Evolutionary conservation across 495 filamentous ascomycete genomes (phyloP).

Genomic region (Parmelia sp.): DNA sequence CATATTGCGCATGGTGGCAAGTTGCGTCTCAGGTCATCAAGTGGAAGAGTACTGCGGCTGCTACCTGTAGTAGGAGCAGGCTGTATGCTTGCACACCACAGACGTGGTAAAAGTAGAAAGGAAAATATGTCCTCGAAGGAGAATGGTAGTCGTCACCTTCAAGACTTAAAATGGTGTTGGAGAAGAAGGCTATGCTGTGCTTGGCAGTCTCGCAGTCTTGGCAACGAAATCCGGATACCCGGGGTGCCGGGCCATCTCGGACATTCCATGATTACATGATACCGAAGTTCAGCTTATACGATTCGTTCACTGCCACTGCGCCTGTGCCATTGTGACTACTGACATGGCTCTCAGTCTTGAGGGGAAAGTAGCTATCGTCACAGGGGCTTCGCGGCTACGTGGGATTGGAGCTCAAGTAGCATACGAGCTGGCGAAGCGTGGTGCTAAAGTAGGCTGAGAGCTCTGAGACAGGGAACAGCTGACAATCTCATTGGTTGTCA

Average conservation of each 20-base stretch:
- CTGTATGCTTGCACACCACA: neutral
- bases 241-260: neutral
- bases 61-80: neutral
- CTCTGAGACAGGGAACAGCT: neutral
- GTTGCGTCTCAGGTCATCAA: slow-evolving; percentile 4
- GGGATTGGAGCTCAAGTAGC: slow-evolving; percentile 34
- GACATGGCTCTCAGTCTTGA: slow-evolving; percentile 25
- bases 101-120: neutral
- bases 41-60: neutral
- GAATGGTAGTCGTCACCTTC: neutral
- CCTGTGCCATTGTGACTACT: too few relatives aligned
- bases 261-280: too few relatives aligned
- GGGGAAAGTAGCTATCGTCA: slow-evolving; percentile 47
- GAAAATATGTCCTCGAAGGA: neutral
- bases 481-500: neutral
- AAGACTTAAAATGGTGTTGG: too few relatives aligned
- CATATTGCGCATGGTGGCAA: slow-evolving; percentile 18
- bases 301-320: too few relatives aligned
- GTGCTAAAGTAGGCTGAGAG: slow-evolving; percentile 27
- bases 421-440: slow-evolving; percentile 29
- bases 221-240: neutral
- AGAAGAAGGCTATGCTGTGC: slow-evolving; percentile 3
- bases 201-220: neutral
- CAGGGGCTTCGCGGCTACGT: slow-evolving; percentile 29
- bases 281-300: too few relatives aligned